phyloP scores from a whole-genome alignment of 441 rosid genomes.

The Biscutella laevigata region DNA sequence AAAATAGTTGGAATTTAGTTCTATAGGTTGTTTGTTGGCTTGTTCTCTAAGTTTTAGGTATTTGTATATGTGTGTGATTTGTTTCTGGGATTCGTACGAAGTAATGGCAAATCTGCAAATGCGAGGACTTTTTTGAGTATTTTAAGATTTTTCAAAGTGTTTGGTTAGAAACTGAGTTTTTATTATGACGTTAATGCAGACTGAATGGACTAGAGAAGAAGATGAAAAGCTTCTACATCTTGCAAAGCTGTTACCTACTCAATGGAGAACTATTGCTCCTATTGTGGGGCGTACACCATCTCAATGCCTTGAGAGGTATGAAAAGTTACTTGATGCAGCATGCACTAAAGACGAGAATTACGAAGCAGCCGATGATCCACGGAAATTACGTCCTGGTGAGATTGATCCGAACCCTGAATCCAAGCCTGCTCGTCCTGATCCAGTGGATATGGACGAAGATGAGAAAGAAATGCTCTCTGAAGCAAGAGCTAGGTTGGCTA shows the following conservation, averaged over 20 bases:
- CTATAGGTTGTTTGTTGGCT: neutral
- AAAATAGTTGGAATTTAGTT: neutral
- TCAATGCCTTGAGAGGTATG: constrained; percentile 94
- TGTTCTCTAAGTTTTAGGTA: neutral
- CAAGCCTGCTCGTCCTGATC: constrained; percentile 98
- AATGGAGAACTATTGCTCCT: constrained; percentile 99
- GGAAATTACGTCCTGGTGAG: constrained; percentile 95
- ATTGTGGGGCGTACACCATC: constrained; percentile 98
- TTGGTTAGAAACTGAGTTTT: constrained; percentile 13
- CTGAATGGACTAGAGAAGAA: constrained; percentile 99
- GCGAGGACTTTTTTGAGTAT: neutral
- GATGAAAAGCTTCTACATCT: constrained; percentile 98
- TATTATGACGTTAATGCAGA: constrained; percentile 35
- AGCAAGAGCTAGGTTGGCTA: constrained; percentile 92
- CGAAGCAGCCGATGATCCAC: constrained; percentile 90
- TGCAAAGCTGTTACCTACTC: constrained; percentile 94
- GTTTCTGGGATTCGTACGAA: neutral
- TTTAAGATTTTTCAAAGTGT: neutral
- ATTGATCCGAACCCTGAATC: constrained; percentile 96
- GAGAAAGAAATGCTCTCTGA: constrained; percentile 99
- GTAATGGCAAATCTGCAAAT: neutral
- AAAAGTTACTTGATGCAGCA: constrained; percentile 95
- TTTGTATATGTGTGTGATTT: neutral
- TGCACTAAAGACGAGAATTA: constrained; percentile 93
- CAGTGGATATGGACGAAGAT: constrained; percentile 99